Percentiles rank a stretch among this genome's conserved stretches.
These are phyloP conservation scores for Jasminum sambac DNA, from an alignment of 257 asterid species.

Conservation along the genomic window DNA sequence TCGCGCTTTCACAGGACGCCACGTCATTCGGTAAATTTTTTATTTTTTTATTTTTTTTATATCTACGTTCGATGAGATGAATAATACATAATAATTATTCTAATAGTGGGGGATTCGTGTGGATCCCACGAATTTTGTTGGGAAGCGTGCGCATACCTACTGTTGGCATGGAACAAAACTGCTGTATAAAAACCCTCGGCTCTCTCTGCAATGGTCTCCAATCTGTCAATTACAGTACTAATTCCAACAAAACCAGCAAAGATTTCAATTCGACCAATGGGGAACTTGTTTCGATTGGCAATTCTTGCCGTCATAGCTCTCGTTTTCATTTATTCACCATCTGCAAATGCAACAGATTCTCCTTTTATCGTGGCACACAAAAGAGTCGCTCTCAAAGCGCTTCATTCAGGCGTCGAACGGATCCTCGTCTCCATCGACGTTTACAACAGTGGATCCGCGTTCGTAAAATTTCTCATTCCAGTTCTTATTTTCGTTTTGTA, in stretches of 20 bases:
- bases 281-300: constrained; percentile 16
- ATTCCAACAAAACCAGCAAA: constrained; percentile 5
- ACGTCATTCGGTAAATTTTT: too few relatives aligned
- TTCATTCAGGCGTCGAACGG: constrained; percentile 46
- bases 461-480: constrained; percentile 19
- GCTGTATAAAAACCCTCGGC: too few relatives aligned
- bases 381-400: constrained; percentile 37
- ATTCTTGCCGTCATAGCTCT: constrained; percentile 27
- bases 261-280: constrained; percentile 35
- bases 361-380: constrained; percentile 61
- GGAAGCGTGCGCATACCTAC: too few relatives aligned
- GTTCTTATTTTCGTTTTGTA: not conserved
- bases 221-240: constrained; percentile 10
- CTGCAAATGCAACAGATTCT: constrained; percentile 32
- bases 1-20: too few relatives aligned
- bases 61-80: too few relatives aligned
- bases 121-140: too few relatives aligned
- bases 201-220: not conserved
- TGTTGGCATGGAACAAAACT: too few relatives aligned
- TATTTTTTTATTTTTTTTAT: too few relatives aligned
- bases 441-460: constrained; percentile 58
- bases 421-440: constrained; percentile 51
- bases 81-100: too few relatives aligned
- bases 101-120: too few relatives aligned
- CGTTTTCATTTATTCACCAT: constrained; percentile 21